Conservation (phyloP, 495 filamentous ascomycete genomes). For the Beverwykella pulmonaria region DNA sequence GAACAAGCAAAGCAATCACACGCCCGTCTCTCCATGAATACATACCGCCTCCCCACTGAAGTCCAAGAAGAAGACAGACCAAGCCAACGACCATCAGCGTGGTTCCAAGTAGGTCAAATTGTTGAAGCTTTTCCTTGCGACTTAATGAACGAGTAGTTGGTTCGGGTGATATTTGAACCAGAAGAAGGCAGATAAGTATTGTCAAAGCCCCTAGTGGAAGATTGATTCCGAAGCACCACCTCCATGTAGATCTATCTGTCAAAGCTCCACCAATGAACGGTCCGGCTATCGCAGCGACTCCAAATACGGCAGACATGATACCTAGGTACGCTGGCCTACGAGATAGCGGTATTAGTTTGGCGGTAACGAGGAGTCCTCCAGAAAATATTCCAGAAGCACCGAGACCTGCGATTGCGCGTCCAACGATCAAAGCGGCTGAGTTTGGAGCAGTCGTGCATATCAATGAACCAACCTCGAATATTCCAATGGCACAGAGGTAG, state of each 20-base stretch:
- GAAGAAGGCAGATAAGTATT: slow-evolving; percentile 57
- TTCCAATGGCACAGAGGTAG: no score
- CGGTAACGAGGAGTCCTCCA: slow-evolving; percentile 65
- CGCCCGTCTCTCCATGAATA: slow-evolving; percentile 67
- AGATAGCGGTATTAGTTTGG: slow-evolving; percentile 43
- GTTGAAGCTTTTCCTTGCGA: slow-evolving; percentile 55
- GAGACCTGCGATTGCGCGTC: slow-evolving; percentile 36
- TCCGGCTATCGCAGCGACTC: slow-evolving; percentile 65
- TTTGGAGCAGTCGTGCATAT: slow-evolving; percentile 38
- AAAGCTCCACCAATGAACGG: slow-evolving; percentile 71
- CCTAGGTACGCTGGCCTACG: background rate
- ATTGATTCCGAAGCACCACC: slow-evolving; percentile 74
- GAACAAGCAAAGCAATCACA: no score
- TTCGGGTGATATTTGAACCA: slow-evolving; percentile 56
- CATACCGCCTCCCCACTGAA: slow-evolving; percentile 60
- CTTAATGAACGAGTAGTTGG: slow-evolving; percentile 29
- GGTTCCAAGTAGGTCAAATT: slow-evolving; percentile 70
- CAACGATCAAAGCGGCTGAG: slow-evolving; percentile 32
- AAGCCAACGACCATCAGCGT: slow-evolving; percentile 69
- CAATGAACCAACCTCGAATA: slow-evolving; percentile 38
- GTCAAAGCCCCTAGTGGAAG: slow-evolving; percentile 61
- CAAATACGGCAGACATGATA: slow-evolving; percentile 51
- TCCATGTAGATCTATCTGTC: slow-evolving; percentile 62
- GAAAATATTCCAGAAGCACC: slow-evolving; percentile 57
- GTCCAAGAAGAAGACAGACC: slow-evolving; percentile 27